Evolutionary conservation across 2,329 filamentous ascomycete species (phyloP).

Genomic region (Trichoderma arundinaceum): DNA sequence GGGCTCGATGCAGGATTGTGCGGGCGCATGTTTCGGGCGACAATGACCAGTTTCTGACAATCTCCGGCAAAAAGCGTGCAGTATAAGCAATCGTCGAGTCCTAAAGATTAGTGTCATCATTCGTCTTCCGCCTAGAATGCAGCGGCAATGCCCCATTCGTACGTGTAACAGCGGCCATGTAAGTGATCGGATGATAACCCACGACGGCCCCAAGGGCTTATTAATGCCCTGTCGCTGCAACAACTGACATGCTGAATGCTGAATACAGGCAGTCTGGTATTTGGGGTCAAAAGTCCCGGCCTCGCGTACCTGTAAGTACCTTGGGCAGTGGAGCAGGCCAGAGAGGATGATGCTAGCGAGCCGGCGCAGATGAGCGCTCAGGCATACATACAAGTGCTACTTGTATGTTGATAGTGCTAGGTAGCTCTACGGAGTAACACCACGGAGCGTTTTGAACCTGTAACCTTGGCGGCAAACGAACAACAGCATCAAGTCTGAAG

Average conservation of each 20-base stretch:
- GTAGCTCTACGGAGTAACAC: no score
- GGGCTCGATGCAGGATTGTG: neutral
- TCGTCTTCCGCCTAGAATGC: neutral
- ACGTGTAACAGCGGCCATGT: neutral
- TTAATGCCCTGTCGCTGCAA: neutral
- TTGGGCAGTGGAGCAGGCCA: conserved; percentile 8
- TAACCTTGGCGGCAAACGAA: conserved; percentile 8
- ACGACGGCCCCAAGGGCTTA: neutral
- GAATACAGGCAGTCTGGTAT: no score
- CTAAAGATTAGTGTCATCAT: no score
- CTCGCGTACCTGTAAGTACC: no score
- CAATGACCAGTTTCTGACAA: neutral
- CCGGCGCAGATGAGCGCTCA: conserved; percentile 28
- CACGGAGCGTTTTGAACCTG: neutral
- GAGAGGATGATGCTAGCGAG: conserved; percentile 20
- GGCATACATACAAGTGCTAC: neutral
- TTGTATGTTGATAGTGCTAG: neutral
- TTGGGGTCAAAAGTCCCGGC: no score
- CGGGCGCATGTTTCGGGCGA: conserved; percentile 3
- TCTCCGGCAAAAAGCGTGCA: neutral
- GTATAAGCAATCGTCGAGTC: neutral
- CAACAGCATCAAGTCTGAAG: neutral
- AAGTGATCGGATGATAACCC: conserved; percentile 4
- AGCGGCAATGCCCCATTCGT: neutral
- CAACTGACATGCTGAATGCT: no score